Conservation (phyloP, 129 eudicot genomes). For the Lactuca saligna region DNA sequence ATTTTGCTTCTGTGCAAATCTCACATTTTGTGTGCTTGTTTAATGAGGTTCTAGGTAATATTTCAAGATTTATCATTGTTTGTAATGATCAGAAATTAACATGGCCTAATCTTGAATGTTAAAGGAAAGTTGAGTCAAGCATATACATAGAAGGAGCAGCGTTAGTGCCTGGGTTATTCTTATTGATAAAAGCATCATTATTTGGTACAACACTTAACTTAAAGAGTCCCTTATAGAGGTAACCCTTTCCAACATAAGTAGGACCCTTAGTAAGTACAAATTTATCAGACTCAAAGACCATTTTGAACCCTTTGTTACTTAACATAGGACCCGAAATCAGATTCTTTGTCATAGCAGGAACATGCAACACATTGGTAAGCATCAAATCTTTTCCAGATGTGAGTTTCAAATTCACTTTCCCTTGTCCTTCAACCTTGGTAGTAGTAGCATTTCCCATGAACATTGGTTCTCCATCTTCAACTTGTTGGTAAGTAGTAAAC, state of each 20-base stretch:
- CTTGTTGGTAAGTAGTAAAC: background rate
- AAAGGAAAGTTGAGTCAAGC: background rate
- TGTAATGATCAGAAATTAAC: background rate
- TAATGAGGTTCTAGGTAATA: background rate
- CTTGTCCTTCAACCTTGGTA: too few species aligned
- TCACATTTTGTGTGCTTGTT: background rate
- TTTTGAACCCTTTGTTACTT: background rate
- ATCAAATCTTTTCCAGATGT: background rate
- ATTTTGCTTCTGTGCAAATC: background rate
- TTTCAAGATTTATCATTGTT: background rate
- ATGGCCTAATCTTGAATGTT: background rate
- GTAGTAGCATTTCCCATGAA: too few species aligned
- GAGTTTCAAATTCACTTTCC: background rate
- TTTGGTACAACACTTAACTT: background rate
- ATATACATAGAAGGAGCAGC: background rate
- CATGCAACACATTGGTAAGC: background rate
- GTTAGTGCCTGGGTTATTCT: background rate
- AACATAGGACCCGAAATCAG: background rate
- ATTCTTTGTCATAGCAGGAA: background rate
- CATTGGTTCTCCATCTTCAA: background rate
- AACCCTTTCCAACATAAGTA: too few species aligned
- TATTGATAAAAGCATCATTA: background rate
- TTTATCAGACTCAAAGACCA: too few species aligned
- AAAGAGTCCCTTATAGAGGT: too few species aligned
- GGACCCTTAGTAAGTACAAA: too few species aligned